Conservation (phyloP, 2,329 filamentous ascomycete genomes). For the Diaporthe ilicicola region DNA sequence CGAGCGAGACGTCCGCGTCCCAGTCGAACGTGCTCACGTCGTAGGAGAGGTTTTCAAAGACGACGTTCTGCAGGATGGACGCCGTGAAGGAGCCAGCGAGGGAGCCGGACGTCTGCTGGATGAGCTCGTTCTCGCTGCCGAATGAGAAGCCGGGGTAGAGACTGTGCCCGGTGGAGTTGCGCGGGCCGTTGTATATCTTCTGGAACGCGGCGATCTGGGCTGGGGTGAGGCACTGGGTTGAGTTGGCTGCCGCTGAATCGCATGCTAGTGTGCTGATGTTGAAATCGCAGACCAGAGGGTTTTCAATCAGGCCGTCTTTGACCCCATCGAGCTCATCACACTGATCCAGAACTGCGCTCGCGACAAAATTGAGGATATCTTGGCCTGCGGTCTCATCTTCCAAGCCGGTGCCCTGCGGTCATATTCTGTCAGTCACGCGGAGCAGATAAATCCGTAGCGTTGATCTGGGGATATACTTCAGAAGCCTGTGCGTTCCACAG, state of each 20-base stretch:
- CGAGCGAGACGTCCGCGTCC: background rate
- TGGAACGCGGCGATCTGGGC: background rate
- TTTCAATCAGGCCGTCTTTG: background rate
- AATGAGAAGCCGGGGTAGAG: background rate
- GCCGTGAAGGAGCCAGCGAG: slow-evolving; percentile 8
- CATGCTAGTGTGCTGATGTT: background rate
- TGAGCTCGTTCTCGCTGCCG: slow-evolving; percentile 20
- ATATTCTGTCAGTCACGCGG: background rate
- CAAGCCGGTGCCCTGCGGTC: background rate
- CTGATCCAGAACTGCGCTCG: background rate
- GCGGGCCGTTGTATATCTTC: slow-evolving; percentile 5
- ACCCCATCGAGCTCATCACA: slow-evolving; percentile 2
- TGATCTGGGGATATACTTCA: background rate
- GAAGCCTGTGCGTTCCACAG: slow-evolving; percentile 14
- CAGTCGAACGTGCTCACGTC: background rate
- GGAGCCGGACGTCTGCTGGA: slow-evolving; percentile 6
- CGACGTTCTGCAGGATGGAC: background rate
- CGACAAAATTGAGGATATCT: background rate
- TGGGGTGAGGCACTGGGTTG: background rate
- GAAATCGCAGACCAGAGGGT: slow-evolving; percentile 5
- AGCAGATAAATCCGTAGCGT: background rate
- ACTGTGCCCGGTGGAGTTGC: slow-evolving; percentile 5
- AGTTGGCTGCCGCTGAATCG: background rate
- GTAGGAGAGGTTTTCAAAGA: background rate
- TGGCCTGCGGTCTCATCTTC: background rate